Evolutionary conservation across 1,284 basidiomycete genomes (phyloP), one percentile per base, ranked within the genome.

Genomic region (Cerioporus squamosus): DNA sequence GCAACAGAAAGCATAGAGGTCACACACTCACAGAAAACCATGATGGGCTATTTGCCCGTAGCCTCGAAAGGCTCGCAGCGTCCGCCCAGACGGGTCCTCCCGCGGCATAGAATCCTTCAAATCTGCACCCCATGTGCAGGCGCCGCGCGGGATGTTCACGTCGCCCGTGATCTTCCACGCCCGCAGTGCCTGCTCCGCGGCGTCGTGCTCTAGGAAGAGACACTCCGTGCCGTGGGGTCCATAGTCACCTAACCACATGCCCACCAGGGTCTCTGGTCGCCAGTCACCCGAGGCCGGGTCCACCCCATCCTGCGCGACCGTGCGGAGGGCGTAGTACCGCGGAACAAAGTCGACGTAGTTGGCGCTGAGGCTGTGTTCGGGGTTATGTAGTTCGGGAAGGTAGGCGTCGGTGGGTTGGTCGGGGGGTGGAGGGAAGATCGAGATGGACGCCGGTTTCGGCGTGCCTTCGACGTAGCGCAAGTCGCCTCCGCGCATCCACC

Each of bases 91-190:
- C 9, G 26, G 22, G 22, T 49, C 54, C 31, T 44, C 17, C 15
- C 31, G 26, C 3, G 40, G 54, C 12, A 40, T 12, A 24, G 49
- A 29, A 9, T 23, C 33, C 14, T 38, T 44, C 24, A 64, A 12
- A 24, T 57, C 46, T 5, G 64, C 51, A 20, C 53, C 53, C 71
- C 71, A 72, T 17, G 54, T 63, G 33, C 63, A 57, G 18, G 53
- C 63, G 15, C 71, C 71, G 24, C 69, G 58, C 7, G 71, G 71
- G 4, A 71, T 68, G 51, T 70, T 59, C 18, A 60, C 23, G 51
- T 72, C 69, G 14, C 71, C 71, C 5, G 68, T 71, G 36, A 72
- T 57, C 58, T 71, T 72, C 61, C 62, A 64, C 24, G 70, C 71
- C 6, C 55, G 61, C 12, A 72, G n/a, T n/a, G 44, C 53, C 14